Evolutionary conservation across 192 early-diverging fungal genomes (phyloP).

Genomic region (Polychytrium aggregatum): DNA sequence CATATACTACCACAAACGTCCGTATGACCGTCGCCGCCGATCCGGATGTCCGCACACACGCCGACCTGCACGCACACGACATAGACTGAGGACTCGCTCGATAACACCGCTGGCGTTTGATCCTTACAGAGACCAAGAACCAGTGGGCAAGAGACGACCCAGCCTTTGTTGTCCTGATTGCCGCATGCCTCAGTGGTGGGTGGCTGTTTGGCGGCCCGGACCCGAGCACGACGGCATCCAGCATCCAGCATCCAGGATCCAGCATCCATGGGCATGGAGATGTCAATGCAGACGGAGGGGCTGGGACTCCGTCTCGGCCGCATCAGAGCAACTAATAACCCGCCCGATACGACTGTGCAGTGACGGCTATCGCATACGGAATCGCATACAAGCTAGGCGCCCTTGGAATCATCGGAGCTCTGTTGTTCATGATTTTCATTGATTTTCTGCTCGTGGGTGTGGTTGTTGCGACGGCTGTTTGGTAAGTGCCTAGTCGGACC

Average conservation of each 20-base stretch:
- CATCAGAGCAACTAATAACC: too few relatives aligned
- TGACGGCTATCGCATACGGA: conserved; percentile 75
- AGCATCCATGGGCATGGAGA: not conserved
- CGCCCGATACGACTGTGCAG: too few relatives aligned
- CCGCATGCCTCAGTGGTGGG: conserved; percentile 52
- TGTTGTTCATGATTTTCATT: conserved; percentile 70
- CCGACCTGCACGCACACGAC: too few relatives aligned
- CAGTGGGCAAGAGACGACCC: conserved; percentile 98
- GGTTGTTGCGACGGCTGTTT: conserved; percentile 55
- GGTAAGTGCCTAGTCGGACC: conserved; percentile 34
- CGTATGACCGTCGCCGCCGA: too few relatives aligned
- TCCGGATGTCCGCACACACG: too few relatives aligned
- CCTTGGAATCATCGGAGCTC: conserved; percentile 56
- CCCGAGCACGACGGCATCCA: too few relatives aligned
- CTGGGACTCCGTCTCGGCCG: not conserved
- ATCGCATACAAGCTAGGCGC: conserved; percentile 58
- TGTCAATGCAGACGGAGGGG: not conserved
- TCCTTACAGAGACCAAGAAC: conserved; percentile 81
- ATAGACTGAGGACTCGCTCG: too few relatives aligned
- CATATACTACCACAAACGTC: conserved; percentile 95
- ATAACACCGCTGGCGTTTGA: too few relatives aligned
- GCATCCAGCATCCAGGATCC: not conserved
- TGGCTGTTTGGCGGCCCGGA: too few relatives aligned
- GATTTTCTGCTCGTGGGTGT: conserved; percentile 69
- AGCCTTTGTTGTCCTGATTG: conserved; percentile 75